phyloP scores from a whole-genome alignment of 2,329 filamentous ascomycete genomes.

The Huntiella bhutanensis region DNA sequence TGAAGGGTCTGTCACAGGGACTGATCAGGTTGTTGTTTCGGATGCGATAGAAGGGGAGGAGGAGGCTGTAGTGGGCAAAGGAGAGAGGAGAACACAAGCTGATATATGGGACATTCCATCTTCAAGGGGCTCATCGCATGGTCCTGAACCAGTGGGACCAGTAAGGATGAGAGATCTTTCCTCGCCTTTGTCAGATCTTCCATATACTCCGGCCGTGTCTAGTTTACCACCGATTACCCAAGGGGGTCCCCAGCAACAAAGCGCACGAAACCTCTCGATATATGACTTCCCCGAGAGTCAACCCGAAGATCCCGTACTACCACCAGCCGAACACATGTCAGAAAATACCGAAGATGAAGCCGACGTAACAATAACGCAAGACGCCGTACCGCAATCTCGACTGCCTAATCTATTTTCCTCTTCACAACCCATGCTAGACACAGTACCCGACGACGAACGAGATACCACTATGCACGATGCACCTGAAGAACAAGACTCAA shows the following conservation, averaged over 20 bases:
- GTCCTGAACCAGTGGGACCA: neutral
- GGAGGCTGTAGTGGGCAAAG: too few species aligned
- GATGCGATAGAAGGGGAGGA: neutral
- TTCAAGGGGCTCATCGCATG: neutral
- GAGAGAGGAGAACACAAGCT: neutral
- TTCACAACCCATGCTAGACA: neutral
- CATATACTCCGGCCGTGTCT: neutral
- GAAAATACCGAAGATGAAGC: neutral
- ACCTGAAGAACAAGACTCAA: neutral
- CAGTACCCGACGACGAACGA: neutral
- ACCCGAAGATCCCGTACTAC: neutral
- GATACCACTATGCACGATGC: neutral
- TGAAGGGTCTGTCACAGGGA: constrained; percentile 14
- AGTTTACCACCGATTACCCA: neutral
- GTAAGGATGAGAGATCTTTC: neutral
- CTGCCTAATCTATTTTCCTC: neutral
- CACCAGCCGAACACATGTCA: neutral
- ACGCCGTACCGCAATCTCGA: neutral
- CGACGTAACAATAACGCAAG: neutral
- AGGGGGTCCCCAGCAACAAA: too few species aligned
- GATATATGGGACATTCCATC: constrained; percentile 9
- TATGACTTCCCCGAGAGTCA: neutral
- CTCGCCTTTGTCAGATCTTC: constrained; percentile 7
- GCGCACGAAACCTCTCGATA: neutral
- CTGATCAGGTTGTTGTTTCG: neutral